Base-by-base conservation (phyloP, 148 eudicot species). In the Suaeda aralocaspica region DNA sequence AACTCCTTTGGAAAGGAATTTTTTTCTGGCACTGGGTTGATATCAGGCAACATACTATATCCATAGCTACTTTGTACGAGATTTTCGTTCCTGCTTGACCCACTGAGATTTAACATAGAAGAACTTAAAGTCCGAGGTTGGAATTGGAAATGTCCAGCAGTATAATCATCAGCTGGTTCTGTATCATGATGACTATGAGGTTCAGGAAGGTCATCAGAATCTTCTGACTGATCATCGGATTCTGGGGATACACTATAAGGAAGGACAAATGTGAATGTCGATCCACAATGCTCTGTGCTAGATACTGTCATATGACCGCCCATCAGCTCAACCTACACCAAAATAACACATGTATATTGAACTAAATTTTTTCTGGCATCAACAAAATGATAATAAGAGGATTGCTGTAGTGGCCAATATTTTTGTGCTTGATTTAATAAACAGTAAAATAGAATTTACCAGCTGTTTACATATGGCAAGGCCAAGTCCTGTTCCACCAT, bases 401-500 rank as follows among this genome's bases (percentile, higher is more conserved):
- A 56, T 8, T 25, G 56, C 33, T 55, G 46, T 30, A 57, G 28
- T 44, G 41, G 45, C 41, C 41, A 36, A 36, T 36, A 36, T 4
- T 41, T 50, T 6, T 33, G 30, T 42, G 24, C 72, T 50, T 24
- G 46, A 64, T 16, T 21, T 56, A 49, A 9, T 49, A 9, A 21
- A 28, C 21, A 51, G 63, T 13, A 44, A 31, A 55, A 63, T 22
- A 19, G 30, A 41, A 67, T 65, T 76, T 79, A 92, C 98, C 92
- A 93, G 82, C 71, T 93, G 98, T 82, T 93, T 93, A 83, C 98
- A 93, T 72, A 93, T 93, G 69, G 98, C 94, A 39, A 93, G 80
- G 74, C 98, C 98, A 10, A 93, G 83, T 68, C 98, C 98, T 46
- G 98, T 93, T 70, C 98, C 98, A 50, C 98, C 98, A 75, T 93